Evolutionary conservation across 257 asterid species (phyloP).

Genomic region (Lycium ferocissimum): DNA sequence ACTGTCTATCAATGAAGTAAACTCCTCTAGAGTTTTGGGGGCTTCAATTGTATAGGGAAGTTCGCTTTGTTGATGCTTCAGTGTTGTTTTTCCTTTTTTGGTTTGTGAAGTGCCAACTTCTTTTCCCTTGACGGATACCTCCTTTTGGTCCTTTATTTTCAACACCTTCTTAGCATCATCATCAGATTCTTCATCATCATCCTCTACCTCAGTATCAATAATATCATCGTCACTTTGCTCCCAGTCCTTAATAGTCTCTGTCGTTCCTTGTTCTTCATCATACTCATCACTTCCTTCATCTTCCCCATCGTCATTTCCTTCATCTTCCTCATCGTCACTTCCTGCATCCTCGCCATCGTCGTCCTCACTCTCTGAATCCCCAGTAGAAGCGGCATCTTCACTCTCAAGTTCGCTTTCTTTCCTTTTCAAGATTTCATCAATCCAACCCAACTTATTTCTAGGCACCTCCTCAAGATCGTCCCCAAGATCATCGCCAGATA

Average conservation of each 20-base stretch:
- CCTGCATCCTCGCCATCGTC: constrained; percentile 42
- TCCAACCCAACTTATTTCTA: constrained; percentile 62
- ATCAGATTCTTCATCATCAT: constrained; percentile 49
- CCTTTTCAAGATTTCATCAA: constrained; percentile 56
- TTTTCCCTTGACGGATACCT: constrained; percentile 41
- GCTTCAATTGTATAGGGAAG: constrained; percentile 98
- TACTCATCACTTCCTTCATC: constrained; percentile 57
- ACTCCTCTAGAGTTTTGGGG: constrained; percentile 82
- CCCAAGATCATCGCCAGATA: constrained; percentile 98
- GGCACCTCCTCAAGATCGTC: constrained; percentile 64
- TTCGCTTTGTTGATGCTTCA: constrained; percentile 51
- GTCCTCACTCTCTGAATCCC: constrained; percentile 49
- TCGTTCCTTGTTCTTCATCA: constrained; percentile 44
- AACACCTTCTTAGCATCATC: constrained; percentile 34
- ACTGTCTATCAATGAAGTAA: constrained; percentile 65
- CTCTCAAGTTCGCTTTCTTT: constrained; percentile 34
- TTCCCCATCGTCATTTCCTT: constrained; percentile 47
- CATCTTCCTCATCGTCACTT: constrained; percentile 58
- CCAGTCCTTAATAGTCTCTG: constrained; percentile 79
- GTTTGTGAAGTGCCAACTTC: constrained; percentile 35
- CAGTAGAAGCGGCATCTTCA: constrained; percentile 33
- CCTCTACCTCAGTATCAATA: constrained; percentile 56
- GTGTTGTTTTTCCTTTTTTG: constrained; percentile 39
- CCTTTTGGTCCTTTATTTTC: constrained; percentile 39
- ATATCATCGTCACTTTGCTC: constrained; percentile 95